Percentiles rank a stretch among this genome's conserved stretches.
These are phyloP conservation scores for Podosphaera aphanis DNA, from an alignment of 2,329 filamentous ascomycete species.

Conservation along the genomic window DNA sequence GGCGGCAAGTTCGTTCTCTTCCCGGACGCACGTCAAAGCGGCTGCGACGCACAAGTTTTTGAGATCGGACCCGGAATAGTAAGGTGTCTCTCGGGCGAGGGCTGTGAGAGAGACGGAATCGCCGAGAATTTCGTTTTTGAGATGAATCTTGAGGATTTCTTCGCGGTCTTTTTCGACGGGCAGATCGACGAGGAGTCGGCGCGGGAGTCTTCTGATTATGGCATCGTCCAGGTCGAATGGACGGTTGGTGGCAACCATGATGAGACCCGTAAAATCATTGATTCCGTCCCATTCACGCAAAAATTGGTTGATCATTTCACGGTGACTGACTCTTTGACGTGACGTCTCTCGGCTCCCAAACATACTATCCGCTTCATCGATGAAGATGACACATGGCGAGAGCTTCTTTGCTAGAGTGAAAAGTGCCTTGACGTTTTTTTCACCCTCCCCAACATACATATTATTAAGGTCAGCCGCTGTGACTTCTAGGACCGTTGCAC, in stretches of 20 bases:
- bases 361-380: slow-evolving; percentile 88
- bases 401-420: slow-evolving; percentile 83
- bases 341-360: slow-evolving; percentile 52
- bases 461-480: slow-evolving; percentile 82
- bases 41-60: slow-evolving; percentile 66
- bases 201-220: slow-evolving; percentile 51
- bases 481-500: slow-evolving; percentile 60
- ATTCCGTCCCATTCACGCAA: slow-evolving; percentile 92
- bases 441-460: slow-evolving; percentile 87
- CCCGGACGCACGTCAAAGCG: slow-evolving; percentile 54
- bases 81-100: slow-evolving; percentile 43
- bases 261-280: slow-evolving; percentile 60
- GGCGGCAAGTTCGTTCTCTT: slow-evolving; percentile 24
- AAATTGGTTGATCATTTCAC: slow-evolving; percentile 92
- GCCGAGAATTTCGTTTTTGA: slow-evolving; percentile 42
- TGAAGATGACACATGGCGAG: slow-evolving; percentile 79
- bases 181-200: slow-evolving; percentile 50
- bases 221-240: slow-evolving; percentile 88
- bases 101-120: slow-evolving; percentile 33
- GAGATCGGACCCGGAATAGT: slow-evolving; percentile 64
- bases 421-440: slow-evolving; percentile 85
- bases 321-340: slow-evolving; percentile 41
- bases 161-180: slow-evolving; percentile 42
- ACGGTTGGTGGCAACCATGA: slow-evolving; percentile 93
- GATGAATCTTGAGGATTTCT: slow-evolving; percentile 47